phyloP scores from a whole-genome alignment of 1,284 basidiomycete genomes.

The Sphaerobolus stellatus region DNA sequence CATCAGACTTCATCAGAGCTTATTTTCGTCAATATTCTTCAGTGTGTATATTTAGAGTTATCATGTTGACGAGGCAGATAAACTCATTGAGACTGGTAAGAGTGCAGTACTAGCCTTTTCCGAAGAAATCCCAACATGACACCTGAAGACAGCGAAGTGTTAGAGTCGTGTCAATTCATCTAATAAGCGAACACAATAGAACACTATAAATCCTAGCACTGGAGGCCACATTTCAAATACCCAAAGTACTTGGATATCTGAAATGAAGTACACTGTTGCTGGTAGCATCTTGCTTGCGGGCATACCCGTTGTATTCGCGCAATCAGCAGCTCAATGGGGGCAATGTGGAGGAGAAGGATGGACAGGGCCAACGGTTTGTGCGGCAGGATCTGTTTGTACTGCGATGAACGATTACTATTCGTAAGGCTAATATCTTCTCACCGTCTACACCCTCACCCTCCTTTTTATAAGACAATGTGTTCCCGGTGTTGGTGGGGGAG shows the following conservation, averaged over 20 bases:
- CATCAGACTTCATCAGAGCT: background rate
- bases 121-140: background rate
- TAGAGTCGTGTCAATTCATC: background rate
- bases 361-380: constrained; percentile 25
- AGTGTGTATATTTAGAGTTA: background rate
- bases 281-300: background rate
- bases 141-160: background rate
- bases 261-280: background rate
- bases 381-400: constrained; percentile 41
- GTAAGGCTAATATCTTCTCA: background rate
- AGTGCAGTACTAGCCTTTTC: background rate
- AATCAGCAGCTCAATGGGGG: constrained; percentile 1
- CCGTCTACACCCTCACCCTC: background rate
- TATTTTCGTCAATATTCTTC: background rate
- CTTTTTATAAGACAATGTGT: constrained; percentile 25
- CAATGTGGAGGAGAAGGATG: constrained; percentile 28
- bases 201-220: background rate
- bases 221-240: background rate
- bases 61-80: background rate
- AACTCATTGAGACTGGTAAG: background rate
- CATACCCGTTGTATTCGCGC: background rate
- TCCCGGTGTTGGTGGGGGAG: constrained; percentile 24
- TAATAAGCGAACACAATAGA: background rate
- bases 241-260: background rate
- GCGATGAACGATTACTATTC: constrained; percentile 24